These are phyloP conservation scores for Pichia cabralensis DNA, from an alignment of 805 yeast species.

Conservation along the genomic window DNA sequence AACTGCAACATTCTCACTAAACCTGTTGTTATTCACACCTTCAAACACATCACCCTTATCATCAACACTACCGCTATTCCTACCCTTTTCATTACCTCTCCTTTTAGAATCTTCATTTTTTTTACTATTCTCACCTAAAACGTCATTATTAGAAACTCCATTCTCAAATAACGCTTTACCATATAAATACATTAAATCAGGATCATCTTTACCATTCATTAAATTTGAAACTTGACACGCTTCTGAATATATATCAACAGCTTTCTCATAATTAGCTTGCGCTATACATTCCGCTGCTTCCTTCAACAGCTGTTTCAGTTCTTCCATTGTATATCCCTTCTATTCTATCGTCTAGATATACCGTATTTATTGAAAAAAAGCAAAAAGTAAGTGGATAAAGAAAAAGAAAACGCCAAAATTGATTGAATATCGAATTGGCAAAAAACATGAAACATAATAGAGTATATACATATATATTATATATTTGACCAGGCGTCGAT, in stretches of 20 bases:
- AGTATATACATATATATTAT: too few species aligned
- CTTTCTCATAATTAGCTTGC: slow-evolving; percentile 52
- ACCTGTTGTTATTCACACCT: too few species aligned
- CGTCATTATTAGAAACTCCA: slow-evolving; percentile 66
- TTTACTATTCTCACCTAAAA: slow-evolving; percentile 45
- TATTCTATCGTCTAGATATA: too few species aligned
- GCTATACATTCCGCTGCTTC: slow-evolving; percentile 61
- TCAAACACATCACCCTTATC: slow-evolving; percentile 21
- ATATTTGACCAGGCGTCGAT: too few species aligned
- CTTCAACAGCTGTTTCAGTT: too few species aligned
- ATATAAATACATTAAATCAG: slow-evolving; percentile 63
- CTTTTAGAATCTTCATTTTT: slow-evolving; percentile 18
- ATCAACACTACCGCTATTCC: slow-evolving; percentile 3
- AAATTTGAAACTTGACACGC: slow-evolving; percentile 53
- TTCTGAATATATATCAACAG: slow-evolving; percentile 60
- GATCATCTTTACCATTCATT: slow-evolving; percentile 52
- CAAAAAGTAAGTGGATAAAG: too few species aligned
- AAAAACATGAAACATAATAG: too few species aligned
- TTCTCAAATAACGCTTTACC: slow-evolving; percentile 73
- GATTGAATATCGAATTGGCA: too few species aligned
- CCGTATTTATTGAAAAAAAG: too few species aligned
- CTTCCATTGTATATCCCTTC: too few species aligned
- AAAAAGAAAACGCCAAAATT: too few species aligned
- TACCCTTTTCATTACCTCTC: slow-evolving; percentile 7
- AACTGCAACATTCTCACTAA: slow-evolving; percentile 6